Conservation (phyloP, 2,329 filamentous ascomycete genomes). For the Colletotrichum plurivorum region DNA sequence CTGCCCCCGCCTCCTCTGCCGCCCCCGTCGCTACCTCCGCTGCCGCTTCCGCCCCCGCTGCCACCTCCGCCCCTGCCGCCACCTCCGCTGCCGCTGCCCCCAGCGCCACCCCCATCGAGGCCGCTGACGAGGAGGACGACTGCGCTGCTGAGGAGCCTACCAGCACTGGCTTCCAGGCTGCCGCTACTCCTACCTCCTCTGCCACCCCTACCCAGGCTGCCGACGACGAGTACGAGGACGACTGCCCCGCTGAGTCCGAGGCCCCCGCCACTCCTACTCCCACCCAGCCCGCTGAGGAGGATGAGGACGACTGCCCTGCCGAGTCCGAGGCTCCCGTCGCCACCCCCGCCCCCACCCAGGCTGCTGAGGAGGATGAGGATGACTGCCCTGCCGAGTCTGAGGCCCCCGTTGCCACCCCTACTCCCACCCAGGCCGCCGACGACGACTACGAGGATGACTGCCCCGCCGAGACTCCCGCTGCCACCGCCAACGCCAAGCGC, state of each 20-base stretch:
- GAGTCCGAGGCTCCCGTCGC: constrained; percentile 6
- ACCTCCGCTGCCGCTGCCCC: constrained; percentile 14
- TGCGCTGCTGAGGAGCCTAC: not conserved
- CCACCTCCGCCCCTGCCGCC: constrained; percentile 13
- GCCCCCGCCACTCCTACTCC: constrained; percentile 17
- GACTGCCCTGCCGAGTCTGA: constrained; percentile 33
- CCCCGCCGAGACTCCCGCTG: constrained; percentile 26
- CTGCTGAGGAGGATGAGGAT: constrained; percentile 19
- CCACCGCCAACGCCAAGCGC: constrained; percentile 35
- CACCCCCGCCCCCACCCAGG: not conserved
- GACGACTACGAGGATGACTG: constrained; percentile 27
- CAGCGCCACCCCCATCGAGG: constrained; percentile 5
- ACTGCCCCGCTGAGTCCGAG: constrained; percentile 32
- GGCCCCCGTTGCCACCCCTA: constrained; percentile 10
- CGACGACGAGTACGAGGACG: constrained; percentile 20
- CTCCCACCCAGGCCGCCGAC: constrained; percentile 21
- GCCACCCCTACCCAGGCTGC: not conserved
- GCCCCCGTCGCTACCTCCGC: constrained; percentile 13
- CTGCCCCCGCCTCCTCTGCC: constrained; percentile 20
- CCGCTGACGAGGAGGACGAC: constrained; percentile 24
- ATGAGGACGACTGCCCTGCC: constrained; percentile 15
- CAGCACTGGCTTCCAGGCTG: too few species aligned
- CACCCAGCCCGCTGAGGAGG: constrained; percentile 14
- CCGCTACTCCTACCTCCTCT: constrained; percentile 2
- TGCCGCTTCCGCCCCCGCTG: constrained; percentile 14